Percentiles rank a stretch among this genome's conserved stretches.
Evolutionary conservation across 225 moss, liverwort and hornwort genomes (phyloP).

Genomic region (Antitrichia curtipendula): DNA sequence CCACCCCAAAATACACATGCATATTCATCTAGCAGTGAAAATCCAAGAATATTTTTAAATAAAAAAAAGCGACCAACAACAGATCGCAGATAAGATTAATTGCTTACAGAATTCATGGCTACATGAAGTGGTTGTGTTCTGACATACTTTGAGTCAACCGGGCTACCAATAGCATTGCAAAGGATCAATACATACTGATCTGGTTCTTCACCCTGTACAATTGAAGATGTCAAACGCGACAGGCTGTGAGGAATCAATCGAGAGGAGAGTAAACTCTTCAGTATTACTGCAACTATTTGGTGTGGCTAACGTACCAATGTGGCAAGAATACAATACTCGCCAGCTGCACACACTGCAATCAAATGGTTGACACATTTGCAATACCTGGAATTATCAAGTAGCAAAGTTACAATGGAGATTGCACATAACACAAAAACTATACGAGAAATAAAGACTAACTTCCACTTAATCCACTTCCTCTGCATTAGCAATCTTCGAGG

Average conservation of each 20-base stretch:
- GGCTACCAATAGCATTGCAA: conserved; percentile 86
- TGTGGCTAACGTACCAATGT: conserved; percentile 32
- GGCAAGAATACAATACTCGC: conserved; percentile 66
- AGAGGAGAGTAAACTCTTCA: not conserved
- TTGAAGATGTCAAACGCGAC: not conserved
- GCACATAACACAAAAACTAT: not conserved
- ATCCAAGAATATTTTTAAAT: not conserved
- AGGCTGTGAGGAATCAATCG: not conserved
- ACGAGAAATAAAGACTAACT: not conserved
- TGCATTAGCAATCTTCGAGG: not conserved
- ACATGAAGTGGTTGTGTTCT: conserved; percentile 56
- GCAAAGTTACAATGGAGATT: not conserved
- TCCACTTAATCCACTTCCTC: not conserved
- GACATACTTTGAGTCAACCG: conserved; percentile 63
- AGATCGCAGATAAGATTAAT: not conserved
- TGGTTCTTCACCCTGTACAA: conserved; percentile 55
- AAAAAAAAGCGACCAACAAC: not conserved
- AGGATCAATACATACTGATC: conserved; percentile 61
- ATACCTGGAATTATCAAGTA: conserved; percentile 34
- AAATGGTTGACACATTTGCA: conserved; percentile 80
- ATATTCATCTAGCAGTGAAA: not conserved
- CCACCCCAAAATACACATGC: not conserved
- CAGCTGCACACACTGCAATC: conserved; percentile 46
- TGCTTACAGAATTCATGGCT: conserved; percentile 78
- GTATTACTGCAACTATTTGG: not conserved